Evolutionary conservation across 1,284 basidiomycete genomes (phyloP), one percentile per base, ranked within the genome.

Genomic region (Ustilago trichophora): DNA sequence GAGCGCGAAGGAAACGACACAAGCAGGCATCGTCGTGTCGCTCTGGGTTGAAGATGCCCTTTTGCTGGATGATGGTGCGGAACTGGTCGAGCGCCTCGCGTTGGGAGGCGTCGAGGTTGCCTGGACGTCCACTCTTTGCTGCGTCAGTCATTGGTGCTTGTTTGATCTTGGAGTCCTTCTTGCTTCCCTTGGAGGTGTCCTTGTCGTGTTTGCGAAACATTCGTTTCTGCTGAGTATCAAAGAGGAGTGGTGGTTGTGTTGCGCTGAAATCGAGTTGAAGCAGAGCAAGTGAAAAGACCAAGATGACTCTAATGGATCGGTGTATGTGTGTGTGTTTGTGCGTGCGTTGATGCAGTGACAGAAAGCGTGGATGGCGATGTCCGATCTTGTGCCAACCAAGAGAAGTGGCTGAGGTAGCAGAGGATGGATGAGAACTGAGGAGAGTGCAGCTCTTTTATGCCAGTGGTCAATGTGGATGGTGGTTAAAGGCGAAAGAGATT

Each of bases 1-100:
- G 87, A 5, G 95, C 95, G 32, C 95, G 87, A 60, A 98, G 85
- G 84, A 97, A 98, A 24, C 78, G 77, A 52, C 78, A 80, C 40
- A 80, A 48, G 54, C 76, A 80, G 29, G 77, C 77, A 35, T 80
- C 78, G 38, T 80, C 77, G 44, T 80, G 78, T 3, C 78, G 66
- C 38, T 73, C 75, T 3, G 77, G 75, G 34, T 68, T 71, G 63
- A 63, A 80, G 48, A 78, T 47, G 29, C 74, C 76, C 46, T 71
- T 62, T 16, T 78, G 60, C 52, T 78, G 65, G 41, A 80, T 75
- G 66, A 41, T 57, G 42, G 53, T 35, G 29, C 69, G 68, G 49
- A 80, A 72, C 50, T 76, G 73, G 43, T 75, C 56, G 44, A 80
- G 52, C 34, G 60, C 41, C 40, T 80, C 60, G 56, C 78, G 66